These are phyloP conservation scores for Agastache rugosa DNA, from an alignment of 257 asterid genomes.

Conservation along the genomic window DNA sequence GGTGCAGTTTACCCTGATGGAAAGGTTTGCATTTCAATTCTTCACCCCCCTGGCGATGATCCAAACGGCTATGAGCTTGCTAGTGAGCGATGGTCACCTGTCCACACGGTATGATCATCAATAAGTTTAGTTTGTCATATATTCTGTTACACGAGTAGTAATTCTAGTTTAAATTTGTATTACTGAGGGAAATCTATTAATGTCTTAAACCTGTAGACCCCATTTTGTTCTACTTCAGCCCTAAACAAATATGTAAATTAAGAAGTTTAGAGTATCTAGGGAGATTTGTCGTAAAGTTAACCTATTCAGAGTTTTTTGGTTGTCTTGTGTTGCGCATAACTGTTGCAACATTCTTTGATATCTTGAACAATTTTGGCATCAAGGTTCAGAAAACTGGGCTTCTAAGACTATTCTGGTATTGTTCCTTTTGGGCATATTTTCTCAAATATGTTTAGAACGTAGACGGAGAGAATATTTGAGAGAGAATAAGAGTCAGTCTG, in stretches of 20 bases:
- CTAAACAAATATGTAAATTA: too few species aligned
- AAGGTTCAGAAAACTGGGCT: neutral
- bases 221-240: neutral
- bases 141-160: neutral
- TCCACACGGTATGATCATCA: conserved; percentile 79
- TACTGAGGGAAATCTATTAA: neutral
- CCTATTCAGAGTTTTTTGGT: neutral
- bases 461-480: neutral
- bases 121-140: conserved; percentile 14
- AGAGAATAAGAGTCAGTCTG: neutral
- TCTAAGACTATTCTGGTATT: conserved; percentile 11
- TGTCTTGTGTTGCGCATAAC: neutral
- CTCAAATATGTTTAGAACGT: neutral
- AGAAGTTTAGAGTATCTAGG: too few species aligned
- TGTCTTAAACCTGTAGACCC: neutral
- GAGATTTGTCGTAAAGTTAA: neutral
- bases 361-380: neutral
- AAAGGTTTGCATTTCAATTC: conserved; percentile 95
- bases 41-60: conserved; percentile 98
- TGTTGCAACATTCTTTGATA: neutral
- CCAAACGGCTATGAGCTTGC: conserved; percentile 99
- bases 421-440: neutral
- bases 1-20: conserved; percentile 90
- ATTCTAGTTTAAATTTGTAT: neutral
- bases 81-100: conserved; percentile 99